Conservation (phyloP, 108 stramenopile genomes). For the Cylindrotheca closterium region DNA sequence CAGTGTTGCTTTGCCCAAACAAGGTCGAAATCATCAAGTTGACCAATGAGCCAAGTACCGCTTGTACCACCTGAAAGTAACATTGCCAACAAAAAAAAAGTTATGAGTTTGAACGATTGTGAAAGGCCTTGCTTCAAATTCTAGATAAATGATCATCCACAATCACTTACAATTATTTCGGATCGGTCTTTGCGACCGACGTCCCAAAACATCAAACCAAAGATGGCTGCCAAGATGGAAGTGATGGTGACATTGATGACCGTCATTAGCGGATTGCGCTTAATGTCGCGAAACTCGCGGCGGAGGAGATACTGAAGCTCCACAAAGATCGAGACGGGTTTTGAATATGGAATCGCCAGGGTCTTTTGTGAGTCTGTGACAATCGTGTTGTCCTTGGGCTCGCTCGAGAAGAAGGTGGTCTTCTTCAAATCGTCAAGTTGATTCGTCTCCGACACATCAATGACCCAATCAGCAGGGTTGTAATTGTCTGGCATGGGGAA, state of each 20-base stretch:
- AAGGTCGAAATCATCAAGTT: constrained; percentile 43
- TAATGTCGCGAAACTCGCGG: constrained; percentile 26
- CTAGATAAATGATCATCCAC: too few species aligned
- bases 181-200: constrained; percentile 1
- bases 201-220: constrained; percentile 51
- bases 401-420: constrained; percentile 37
- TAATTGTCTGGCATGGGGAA: constrained; percentile 63
- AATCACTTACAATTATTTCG: background rate
- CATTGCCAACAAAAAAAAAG: too few species aligned
- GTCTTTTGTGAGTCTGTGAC: constrained; percentile 22
- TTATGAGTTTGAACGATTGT: too few species aligned
- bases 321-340: constrained; percentile 4
- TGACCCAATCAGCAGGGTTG: constrained; percentile 75
- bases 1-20: constrained; percentile 58
- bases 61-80: constrained; percentile 26
- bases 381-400: constrained; percentile 7
- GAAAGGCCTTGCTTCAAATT: too few species aligned
- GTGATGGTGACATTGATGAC: constrained; percentile 38
- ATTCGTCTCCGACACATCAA: constrained; percentile 53
- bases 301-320: constrained; percentile 24
- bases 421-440: constrained; percentile 35
- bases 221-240: constrained; percentile 36
- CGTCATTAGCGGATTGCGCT: constrained; percentile 36
- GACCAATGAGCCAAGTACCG: constrained; percentile 52
- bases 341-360: background rate